Conservation (phyloP, 2,329 filamentous ascomycete genomes). For the Apiospora marii region DNA sequence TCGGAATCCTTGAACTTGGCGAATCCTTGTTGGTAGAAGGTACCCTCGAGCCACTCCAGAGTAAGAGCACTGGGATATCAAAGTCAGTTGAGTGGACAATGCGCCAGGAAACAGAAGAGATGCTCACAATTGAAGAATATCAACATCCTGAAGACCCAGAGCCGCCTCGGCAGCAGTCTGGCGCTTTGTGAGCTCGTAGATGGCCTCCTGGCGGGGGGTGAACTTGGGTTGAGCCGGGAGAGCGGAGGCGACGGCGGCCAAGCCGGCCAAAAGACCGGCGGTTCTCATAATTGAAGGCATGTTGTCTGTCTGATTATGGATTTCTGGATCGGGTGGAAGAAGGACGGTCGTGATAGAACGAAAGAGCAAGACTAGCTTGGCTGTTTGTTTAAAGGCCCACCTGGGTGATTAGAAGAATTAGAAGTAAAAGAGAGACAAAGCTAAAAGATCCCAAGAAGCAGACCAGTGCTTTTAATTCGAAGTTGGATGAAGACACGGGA, state of each 20-base stretch:
- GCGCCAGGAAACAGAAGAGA: neutral
- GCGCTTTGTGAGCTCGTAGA: constrained; percentile 57
- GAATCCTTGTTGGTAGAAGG: constrained; percentile 77
- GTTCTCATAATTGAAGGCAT: constrained; percentile 59
- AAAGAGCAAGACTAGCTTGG: constrained; percentile 50
- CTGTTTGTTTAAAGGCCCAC: constrained; percentile 45
- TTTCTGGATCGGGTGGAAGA: constrained; percentile 31
- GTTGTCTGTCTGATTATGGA: constrained; percentile 44
- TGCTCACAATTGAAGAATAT: constrained; percentile 67
- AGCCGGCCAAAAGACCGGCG: constrained; percentile 49
- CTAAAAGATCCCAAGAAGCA: constrained; percentile 52
- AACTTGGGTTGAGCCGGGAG: constrained; percentile 55
- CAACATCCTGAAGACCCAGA: constrained; percentile 58
- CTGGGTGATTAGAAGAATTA: constrained; percentile 39
- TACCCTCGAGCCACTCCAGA: constrained; percentile 76
- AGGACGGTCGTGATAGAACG: constrained; percentile 30
- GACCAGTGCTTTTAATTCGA: constrained; percentile 57
- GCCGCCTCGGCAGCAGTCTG: constrained; percentile 58
- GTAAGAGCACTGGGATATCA: constrained; percentile 65
- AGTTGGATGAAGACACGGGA: constrained; percentile 40
- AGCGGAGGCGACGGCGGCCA: constrained; percentile 56
- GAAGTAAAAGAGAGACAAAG: constrained; percentile 43
- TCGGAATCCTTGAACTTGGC: constrained; percentile 69
- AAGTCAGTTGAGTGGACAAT: neutral
- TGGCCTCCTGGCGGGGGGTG: constrained; percentile 52